Base-by-base conservation (phyloP, 176 grass and related monocot species). In the Zizania latifolia region DNA sequence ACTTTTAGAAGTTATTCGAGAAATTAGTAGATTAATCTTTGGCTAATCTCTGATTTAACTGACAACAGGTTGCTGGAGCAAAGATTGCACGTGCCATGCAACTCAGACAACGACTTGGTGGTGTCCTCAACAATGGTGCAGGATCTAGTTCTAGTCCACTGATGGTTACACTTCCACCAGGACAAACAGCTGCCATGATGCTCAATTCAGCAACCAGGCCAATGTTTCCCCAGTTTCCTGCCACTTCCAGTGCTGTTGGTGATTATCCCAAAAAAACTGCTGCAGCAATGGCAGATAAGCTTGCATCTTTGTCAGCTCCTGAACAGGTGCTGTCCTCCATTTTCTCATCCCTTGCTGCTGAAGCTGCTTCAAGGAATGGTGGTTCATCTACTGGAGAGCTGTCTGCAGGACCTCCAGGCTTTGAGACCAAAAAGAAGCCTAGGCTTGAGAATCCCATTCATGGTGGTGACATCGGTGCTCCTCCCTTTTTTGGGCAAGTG, bases 221-320 rank as follows among this genome's bases (percentile, higher is more conserved):
- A 19, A 32, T 70, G 55, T 77, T 74, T 70, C 74, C 65, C 19
- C 81, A 74, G 74, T 53, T 81, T 65, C 72, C 69, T 0, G 33
- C 24, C 43, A 72, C 65, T 31, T 68, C 74, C 24, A 84, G 62
- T 86, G 76, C 55, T 10, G 79, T 65, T 71, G 83, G 74, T 55
- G 84, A 89, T 10, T 87, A 99, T 45, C 74, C 88, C 68, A 99
- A 99, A 71, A 99, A 88, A 48, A 82, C 89, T 16, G 96, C 96
- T 23, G 96, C 96, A 81, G 96, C 89, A 40, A 88, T 95, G 54
- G 96, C 92, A 21, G 92, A 90, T 77, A 99, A 92, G 39, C 83
- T 99, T 65, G 85, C 85, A 48, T 93, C 96, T 53, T 90, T 88
- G 74, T 80, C 92, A 80, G 81, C 89, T 41, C 89, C 96, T 4